Conservation (phyloP, 78 protist species). For the Polysphondylium violaceum region DNA sequence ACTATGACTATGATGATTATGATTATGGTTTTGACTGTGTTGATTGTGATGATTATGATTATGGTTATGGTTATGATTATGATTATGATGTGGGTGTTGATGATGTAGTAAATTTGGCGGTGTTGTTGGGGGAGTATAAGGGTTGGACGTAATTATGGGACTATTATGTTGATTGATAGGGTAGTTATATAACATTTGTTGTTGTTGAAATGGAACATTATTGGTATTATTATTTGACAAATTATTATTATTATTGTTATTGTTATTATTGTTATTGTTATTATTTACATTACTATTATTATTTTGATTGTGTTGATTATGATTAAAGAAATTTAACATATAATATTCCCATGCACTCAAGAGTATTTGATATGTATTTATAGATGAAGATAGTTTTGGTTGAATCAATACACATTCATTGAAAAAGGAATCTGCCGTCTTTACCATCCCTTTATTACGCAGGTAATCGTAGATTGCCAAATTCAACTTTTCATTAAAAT, state of each 20-base stretch:
- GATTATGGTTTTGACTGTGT: constrained; percentile 1
- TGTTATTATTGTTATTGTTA: neutral
- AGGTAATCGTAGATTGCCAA: constrained; percentile 51
- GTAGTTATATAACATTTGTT: neutral
- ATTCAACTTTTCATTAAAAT: neutral
- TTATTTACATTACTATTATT: constrained; percentile 2
- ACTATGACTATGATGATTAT: neutral
- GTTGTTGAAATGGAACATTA: neutral
- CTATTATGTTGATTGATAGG: neutral
- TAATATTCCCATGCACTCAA: constrained; percentile 53
- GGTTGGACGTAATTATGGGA: neutral
- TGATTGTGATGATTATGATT: neutral
- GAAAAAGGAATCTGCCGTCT: constrained; percentile 9
- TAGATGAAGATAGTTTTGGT: neutral
- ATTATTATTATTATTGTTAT: neutral
- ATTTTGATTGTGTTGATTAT: neutral
- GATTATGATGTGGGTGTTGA: neutral
- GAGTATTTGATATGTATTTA: neutral
- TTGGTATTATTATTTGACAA: neutral
- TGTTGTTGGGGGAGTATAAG: neutral
- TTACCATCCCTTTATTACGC: constrained; percentile 23
- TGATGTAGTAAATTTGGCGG: neutral
- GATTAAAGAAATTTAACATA: neutral
- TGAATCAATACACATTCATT: constrained; percentile 8
- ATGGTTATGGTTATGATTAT: neutral